phyloP scores from a whole-genome alignment of 495 filamentous ascomycete genomes.

The Neurospora sp. region DNA sequence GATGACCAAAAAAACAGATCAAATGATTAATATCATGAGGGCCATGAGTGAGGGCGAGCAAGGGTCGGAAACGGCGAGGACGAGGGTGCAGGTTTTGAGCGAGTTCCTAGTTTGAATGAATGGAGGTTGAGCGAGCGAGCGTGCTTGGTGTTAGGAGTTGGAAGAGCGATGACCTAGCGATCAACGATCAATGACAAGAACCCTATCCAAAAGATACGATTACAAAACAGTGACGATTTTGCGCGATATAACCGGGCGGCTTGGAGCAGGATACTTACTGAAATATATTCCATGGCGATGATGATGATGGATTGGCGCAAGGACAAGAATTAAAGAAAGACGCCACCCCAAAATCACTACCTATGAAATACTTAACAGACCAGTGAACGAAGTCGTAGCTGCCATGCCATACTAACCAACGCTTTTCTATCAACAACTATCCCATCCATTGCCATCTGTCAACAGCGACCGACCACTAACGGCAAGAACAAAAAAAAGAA shows the following conservation, averaged over 20 bases:
- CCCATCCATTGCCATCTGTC: background rate
- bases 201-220: background rate
- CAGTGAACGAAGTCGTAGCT: background rate
- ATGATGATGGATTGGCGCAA: no score
- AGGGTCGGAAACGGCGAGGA: constrained; percentile 41
- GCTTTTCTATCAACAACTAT: background rate
- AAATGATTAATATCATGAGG: constrained; percentile 50
- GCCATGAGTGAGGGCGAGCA: constrained; percentile 41
- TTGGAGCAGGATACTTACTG: background rate
- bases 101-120: constrained; percentile 24
- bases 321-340: no score
- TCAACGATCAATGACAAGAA: background rate
- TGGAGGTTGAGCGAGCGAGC: background rate
- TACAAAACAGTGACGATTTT: background rate
- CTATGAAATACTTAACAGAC: background rate
- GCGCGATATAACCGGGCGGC: background rate
- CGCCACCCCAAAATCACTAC: no score
- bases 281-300: background rate
- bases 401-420: background rate
- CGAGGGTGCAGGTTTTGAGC: constrained; percentile 45
- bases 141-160: background rate
- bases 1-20: constrained; percentile 16
- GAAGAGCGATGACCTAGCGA: background rate
- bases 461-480: no score
- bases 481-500: no score